Conservation (phyloP, 2,329 filamentous ascomycete species). For the Rhytidhysteron rufulum region DNA sequence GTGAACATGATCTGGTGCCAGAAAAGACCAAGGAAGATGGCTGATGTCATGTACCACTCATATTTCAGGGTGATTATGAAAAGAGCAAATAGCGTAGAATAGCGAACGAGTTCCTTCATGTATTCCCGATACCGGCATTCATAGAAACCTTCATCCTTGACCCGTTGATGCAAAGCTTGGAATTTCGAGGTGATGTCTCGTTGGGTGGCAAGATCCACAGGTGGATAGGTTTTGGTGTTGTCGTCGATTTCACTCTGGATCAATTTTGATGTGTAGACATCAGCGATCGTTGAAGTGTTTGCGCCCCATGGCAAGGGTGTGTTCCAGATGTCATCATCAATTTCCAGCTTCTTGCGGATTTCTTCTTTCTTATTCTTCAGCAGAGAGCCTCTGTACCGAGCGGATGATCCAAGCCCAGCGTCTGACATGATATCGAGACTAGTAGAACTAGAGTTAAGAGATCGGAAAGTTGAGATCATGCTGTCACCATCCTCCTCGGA, state of each 20-base stretch:
- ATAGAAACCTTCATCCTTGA: constrained; percentile 1
- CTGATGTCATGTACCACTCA: constrained; percentile 57
- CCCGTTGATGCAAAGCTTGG: constrained; percentile 49
- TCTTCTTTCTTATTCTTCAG: background rate
- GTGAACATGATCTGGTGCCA: constrained; percentile 69
- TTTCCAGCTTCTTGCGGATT: background rate
- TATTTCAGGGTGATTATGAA: constrained; percentile 47
- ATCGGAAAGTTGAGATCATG: background rate
- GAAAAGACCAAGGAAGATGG: constrained; percentile 58
- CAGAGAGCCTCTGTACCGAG: background rate
- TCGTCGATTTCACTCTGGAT: constrained; percentile 36
- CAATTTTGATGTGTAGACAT: constrained; percentile 28
- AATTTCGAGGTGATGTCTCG: constrained; percentile 55
- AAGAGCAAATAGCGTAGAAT: constrained; percentile 46
- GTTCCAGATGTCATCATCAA: constrained; percentile 4
- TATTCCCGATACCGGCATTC: constrained; percentile 43
- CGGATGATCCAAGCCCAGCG: background rate
- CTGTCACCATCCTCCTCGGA: background rate
- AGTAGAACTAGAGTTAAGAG: background rate
- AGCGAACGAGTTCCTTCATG: constrained; percentile 55
- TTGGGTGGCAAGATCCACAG: constrained; percentile 54
- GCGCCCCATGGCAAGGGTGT: constrained; percentile 9
- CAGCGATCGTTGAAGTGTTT: constrained; percentile 16
- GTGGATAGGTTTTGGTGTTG: constrained; percentile 43
- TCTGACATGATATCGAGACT: background rate